Conservation (phyloP, 371 early-diverging fungal species). For the Apophysomyces trapeziformis region DNA sequence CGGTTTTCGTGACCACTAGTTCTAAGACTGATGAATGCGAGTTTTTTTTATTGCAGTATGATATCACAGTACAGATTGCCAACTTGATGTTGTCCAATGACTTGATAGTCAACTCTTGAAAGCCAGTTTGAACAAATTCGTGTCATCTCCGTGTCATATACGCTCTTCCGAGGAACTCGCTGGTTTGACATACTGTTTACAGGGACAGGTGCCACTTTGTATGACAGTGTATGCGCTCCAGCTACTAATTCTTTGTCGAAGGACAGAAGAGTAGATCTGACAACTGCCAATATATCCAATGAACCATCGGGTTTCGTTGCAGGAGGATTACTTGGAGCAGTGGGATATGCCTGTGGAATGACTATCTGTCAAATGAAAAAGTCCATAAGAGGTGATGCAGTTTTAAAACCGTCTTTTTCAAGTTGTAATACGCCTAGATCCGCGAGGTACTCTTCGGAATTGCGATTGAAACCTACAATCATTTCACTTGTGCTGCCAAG, state of each 20-base stretch:
- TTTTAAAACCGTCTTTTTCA: conserved; percentile 12
- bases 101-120: not conserved
- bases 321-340: conserved; percentile 11
- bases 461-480: not conserved
- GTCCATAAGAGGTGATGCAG: conserved; percentile 26
- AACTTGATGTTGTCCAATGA: not conserved
- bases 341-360: conserved; percentile 18
- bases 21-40: not conserved
- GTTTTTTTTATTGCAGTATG: not conserved
- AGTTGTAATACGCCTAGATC: conserved; percentile 18
- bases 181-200: not conserved
- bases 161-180: conserved; percentile 8
- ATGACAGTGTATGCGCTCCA: not conserved
- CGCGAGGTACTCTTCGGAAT: conserved; percentile 3
- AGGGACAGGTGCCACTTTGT: not conserved
- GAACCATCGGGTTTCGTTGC: conserved; percentile 14
- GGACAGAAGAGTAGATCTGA: not conserved
- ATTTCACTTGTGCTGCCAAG: not conserved
- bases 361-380: conserved; percentile 19
- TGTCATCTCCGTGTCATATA: conserved; percentile 13
- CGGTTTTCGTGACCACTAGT: conserved; percentile 4
- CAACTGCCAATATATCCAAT: not conserved
- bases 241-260: not conserved
- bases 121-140: conserved; percentile 12
- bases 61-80: not conserved